phyloP scores from a whole-genome alignment of 345 rosid genomes.

The Trapa incisa region DNA sequence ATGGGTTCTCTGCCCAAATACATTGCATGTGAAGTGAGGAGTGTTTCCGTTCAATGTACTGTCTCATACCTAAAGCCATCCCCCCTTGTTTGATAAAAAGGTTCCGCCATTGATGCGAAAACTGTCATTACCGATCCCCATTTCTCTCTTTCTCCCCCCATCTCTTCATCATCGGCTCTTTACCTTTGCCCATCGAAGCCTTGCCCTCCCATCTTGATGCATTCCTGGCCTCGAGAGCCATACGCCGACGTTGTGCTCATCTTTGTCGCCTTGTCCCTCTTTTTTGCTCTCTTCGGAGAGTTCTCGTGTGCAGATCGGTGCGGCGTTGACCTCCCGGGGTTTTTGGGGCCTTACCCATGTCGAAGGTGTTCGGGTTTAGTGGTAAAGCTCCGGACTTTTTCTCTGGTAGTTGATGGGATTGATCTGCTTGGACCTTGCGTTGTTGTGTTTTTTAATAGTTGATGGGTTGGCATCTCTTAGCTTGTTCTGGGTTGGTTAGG shows the following conservation, averaged over 20 bases:
- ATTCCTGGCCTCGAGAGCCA: conserved; percentile 19
- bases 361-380: conserved; percentile 50
- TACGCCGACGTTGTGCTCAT: conserved; percentile 9
- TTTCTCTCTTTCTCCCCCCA: background rate
- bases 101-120: background rate
- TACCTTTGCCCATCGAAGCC: conserved; percentile 1
- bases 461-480: too few relatives aligned
- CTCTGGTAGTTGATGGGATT: too few relatives aligned
- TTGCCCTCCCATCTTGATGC: conserved; percentile 34
- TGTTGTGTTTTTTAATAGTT: too few relatives aligned
- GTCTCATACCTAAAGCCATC: background rate
- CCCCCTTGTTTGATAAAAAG: conserved; percentile 12
- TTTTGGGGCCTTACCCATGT: conserved; percentile 53
- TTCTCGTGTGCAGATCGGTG: conserved; percentile 31
- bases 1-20: conserved; percentile 21
- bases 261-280: conserved; percentile 19
- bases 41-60: conserved; percentile 20
- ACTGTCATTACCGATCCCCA: background rate
- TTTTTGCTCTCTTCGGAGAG: conserved; percentile 80
- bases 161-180: background rate
- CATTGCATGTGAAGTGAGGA: conserved; percentile 34
- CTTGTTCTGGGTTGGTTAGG: too few relatives aligned
- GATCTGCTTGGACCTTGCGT: too few relatives aligned
- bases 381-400: conserved; percentile 30
- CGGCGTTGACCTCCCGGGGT: conserved; percentile 28